These are phyloP conservation scores for Amorphotheca resinae DNA, from an alignment of 495 filamentous ascomycete species.

Conservation along the genomic window DNA sequence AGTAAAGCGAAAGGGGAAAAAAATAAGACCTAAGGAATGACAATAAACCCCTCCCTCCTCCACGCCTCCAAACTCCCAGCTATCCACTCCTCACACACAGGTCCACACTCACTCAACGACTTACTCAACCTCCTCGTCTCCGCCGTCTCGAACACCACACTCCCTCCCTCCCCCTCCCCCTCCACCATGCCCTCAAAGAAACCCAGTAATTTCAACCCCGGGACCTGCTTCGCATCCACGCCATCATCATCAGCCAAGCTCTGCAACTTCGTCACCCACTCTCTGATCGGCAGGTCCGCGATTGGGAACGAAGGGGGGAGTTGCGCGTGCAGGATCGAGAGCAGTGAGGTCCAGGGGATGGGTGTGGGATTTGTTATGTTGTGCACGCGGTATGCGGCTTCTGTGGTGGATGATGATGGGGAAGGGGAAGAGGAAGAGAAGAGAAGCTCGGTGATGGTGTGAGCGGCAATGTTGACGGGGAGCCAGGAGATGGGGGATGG, in stretches of 20 bases:
- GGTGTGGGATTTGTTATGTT: slow-evolving; percentile 15
- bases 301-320: not conserved
- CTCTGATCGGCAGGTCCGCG: slow-evolving; percentile 1
- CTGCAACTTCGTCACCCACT: slow-evolving; percentile 9
- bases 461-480: slow-evolving; percentile 21
- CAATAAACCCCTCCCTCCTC: slow-evolving; percentile 13
- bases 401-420: too few relatives aligned
- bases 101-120: slow-evolving; percentile 5
- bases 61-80: slow-evolving; percentile 9
- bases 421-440: too few relatives aligned
- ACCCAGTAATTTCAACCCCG: slow-evolving; percentile 11
- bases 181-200: slow-evolving; percentile 21
- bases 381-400: slow-evolving; percentile 13
- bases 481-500: slow-evolving; percentile 21
- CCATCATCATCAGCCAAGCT: not conserved
- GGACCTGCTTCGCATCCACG: not conserved
- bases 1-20: too few relatives aligned
- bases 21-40: too few relatives aligned
- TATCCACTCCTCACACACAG: slow-evolving; percentile 9
- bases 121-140: slow-evolving; percentile 8
- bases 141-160: slow-evolving; percentile 12
- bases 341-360: not conserved
- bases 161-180: slow-evolving; percentile 9
- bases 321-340: slow-evolving; percentile 3
- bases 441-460: slow-evolving; percentile 14